phyloP scores from a whole-genome alignment of 345 rosid genomes.

The Lepidium didymum region DNA sequence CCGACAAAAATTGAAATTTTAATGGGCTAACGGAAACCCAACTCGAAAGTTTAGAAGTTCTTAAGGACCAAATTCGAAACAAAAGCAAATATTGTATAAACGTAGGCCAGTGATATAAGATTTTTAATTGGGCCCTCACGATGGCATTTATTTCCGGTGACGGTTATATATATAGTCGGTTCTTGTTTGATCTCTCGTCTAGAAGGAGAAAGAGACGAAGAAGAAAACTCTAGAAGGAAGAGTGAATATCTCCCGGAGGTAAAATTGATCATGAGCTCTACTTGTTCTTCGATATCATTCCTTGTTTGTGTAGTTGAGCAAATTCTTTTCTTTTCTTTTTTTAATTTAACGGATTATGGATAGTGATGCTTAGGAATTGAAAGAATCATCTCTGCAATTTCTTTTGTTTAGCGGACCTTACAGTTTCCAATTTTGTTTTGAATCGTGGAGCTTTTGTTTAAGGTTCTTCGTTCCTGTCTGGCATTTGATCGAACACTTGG shows the following conservation, averaged over 20 bases:
- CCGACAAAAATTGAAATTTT: too few species aligned
- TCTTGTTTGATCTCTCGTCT: too few species aligned
- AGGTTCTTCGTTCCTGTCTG: background rate
- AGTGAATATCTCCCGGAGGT: too few species aligned
- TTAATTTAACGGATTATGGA: too few species aligned
- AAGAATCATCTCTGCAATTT: background rate
- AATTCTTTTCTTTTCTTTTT: too few species aligned
- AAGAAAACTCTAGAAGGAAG: too few species aligned
- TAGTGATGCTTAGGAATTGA: background rate
- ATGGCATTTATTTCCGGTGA: background rate
- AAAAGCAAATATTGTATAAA: too few species aligned
- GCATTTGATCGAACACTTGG: constrained; percentile 14
- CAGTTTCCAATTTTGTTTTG: background rate
- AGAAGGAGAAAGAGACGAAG: background rate
- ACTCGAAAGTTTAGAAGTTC: too few species aligned
- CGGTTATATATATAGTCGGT: too few species aligned
- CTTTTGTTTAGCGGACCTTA: background rate
- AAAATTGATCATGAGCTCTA: background rate
- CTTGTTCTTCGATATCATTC: background rate
- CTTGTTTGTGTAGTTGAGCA: background rate
- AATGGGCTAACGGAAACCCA: too few species aligned
- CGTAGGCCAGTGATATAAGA: background rate
- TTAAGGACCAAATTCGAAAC: too few species aligned
- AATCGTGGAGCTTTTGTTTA: background rate
- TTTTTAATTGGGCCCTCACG: background rate